Evolutionary conservation across 2,329 filamentous ascomycete genomes (phyloP), one percentile per base, ranked within the genome.

Genomic region (Colletotrichum karsti): DNA sequence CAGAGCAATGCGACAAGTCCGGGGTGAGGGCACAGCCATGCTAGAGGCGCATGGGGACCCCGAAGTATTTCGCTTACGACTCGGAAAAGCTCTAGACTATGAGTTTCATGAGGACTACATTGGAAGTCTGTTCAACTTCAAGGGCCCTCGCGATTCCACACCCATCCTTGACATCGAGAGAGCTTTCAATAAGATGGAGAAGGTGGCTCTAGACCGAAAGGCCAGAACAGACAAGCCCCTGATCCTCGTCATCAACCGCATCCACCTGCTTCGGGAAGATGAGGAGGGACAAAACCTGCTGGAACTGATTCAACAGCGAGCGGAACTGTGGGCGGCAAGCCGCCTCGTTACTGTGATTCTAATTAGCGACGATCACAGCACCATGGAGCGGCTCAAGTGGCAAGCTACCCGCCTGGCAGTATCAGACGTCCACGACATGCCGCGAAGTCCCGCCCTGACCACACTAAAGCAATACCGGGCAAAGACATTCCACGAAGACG

Each of bases 91-190:
- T 2, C 85, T 99, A 42, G 95, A 99, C 78, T 99, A 95, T 77
- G 96, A 99, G 77, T 99, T 93, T 74, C 94, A 98, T 76, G 96
- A 98, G 81, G 96, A 99, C 82, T 98, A 97, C 75, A 98, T 99
- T 70, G 96, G 96, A 46, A 93, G 93, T 5, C 92, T 99, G 67
- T 99, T 99, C 42, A 46, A 46, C 79, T 97, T 93, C 67, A 97
- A 99, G 75, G 96, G 96, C 0, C 96, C 96, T 0, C 89, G 96
- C 46, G 96, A 99, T 74, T 94, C 93, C 3, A 97, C 94, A 0
- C 94, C 96, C 4, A 84, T 99, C 35, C 86, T 99, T 2, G 96
- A 99, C 77, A 98, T 99, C 70, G 96, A 99, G 77, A 90, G 96
- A 26, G 96, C 96, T 0, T 91, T 99, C 78, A 99, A 99, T 85